Conservation (phyloP, 345 rosid species). For the Salix udensis region DNA sequence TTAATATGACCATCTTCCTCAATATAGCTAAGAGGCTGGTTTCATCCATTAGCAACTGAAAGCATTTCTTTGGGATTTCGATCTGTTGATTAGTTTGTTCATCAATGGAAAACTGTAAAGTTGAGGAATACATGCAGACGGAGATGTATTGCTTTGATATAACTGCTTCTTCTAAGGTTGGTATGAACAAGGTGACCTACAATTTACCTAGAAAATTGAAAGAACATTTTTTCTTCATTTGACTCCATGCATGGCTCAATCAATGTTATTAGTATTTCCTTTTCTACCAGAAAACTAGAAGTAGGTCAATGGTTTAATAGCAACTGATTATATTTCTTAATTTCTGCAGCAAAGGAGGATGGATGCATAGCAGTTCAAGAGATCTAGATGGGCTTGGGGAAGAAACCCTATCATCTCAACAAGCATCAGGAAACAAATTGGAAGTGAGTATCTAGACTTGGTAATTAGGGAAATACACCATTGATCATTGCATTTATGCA, state of each 20-base stretch:
- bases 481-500: neutral
- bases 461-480: neutral
- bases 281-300: neutral
- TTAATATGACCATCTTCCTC: neutral
- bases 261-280: neutral
- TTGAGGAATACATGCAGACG: too few species aligned
- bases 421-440: conserved; percentile 8
- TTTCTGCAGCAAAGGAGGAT: conserved; percentile 27
- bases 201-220: neutral
- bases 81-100: neutral
- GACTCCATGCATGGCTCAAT: neutral
- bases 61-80: neutral
- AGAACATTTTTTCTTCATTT: neutral
- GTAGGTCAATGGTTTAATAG: neutral
- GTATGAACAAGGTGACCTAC: neutral
- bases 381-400: neutral
- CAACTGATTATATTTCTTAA: neutral
- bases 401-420: conserved; percentile 9
- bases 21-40: neutral
- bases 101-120: neutral
- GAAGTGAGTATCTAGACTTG: conserved; percentile 15
- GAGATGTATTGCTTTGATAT: neutral
- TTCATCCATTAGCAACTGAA: neutral
- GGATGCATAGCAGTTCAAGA: conserved; percentile 11
- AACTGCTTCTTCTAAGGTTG: neutral